Conservation (phyloP, 1,139 yeast genomes). For the Scheffersomyces segobiensis region DNA sequence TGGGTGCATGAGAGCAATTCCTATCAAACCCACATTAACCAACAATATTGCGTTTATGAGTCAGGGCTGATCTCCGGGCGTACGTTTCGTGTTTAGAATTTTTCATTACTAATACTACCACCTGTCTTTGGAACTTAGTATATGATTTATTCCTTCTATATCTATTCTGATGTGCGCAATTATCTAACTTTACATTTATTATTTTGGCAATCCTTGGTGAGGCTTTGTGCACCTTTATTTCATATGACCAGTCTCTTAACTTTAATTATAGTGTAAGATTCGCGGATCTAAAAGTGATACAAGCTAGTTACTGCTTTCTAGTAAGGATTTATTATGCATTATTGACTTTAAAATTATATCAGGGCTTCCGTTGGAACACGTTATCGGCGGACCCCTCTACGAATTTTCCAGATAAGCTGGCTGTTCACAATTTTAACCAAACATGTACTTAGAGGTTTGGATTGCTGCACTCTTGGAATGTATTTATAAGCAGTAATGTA, state of each 20-base stretch:
- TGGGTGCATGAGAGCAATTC: neutral
- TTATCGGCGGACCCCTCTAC: neutral
- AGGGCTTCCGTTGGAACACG: neutral
- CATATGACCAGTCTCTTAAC: neutral
- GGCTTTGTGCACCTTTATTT: neutral
- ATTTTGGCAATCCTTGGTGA: neutral
- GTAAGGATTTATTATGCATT: neutral
- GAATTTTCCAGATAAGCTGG: neutral
- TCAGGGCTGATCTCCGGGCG: neutral
- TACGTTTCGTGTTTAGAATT: neutral
- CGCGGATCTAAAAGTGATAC: neutral
- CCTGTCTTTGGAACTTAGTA: neutral
- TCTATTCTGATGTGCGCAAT: neutral
- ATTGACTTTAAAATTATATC: too few relatives aligned
- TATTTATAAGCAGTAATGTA: neutral
- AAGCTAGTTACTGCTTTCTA: neutral
- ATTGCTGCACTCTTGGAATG: neutral
- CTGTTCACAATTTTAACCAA: neutral
- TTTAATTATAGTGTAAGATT: neutral
- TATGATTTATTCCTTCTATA: neutral
- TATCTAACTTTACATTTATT: too few relatives aligned
- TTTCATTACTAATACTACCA: neutral
- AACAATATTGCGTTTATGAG: neutral
- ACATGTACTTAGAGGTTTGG: neutral
- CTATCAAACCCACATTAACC: neutral